These are phyloP conservation scores for Graphium sp. DNA, from an alignment of 2,329 filamentous ascomycete species.

Conservation along the genomic window DNA sequence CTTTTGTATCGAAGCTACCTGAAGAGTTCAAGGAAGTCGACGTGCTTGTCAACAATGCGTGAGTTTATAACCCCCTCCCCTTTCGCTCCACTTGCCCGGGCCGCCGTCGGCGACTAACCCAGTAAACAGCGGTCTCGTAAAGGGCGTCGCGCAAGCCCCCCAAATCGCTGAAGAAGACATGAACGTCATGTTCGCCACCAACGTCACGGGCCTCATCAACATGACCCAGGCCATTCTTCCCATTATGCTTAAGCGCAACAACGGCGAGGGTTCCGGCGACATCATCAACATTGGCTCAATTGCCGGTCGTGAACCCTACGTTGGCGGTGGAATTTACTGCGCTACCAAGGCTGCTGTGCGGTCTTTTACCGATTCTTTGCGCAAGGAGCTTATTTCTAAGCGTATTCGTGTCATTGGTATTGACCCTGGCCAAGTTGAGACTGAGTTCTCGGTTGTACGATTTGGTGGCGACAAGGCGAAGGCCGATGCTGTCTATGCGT, in stretches of 20 bases:
- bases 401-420: constrained; percentile 74
- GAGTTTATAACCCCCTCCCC: constrained; percentile 16
- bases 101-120: constrained; percentile 6
- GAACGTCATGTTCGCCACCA: constrained; percentile 75
- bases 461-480: constrained; percentile 81
- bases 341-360: constrained; percentile 81
- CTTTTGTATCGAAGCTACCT: constrained; percentile 58
- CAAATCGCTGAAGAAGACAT: constrained; percentile 73
- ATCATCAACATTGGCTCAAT: constrained; percentile 92
- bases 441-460: constrained; percentile 77
- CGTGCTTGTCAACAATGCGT: constrained; percentile 94
- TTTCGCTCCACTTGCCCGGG: neutral
- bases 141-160: constrained; percentile 72
- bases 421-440: constrained; percentile 87
- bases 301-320: constrained; percentile 71
- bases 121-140: constrained; percentile 58
- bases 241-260: constrained; percentile 58
- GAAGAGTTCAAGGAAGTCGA: constrained; percentile 73
- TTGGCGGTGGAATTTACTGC: constrained; percentile 81
- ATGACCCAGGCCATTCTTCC: constrained; percentile 86
- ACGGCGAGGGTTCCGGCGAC: constrained; percentile 71
- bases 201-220: constrained; percentile 87
- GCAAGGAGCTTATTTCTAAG: constrained; percentile 68
- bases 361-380: constrained; percentile 66
- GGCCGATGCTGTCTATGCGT: constrained; percentile 80